Evolutionary conservation across 345 rosid genomes (phyloP).

Genomic region (Aegle marmelos): DNA sequence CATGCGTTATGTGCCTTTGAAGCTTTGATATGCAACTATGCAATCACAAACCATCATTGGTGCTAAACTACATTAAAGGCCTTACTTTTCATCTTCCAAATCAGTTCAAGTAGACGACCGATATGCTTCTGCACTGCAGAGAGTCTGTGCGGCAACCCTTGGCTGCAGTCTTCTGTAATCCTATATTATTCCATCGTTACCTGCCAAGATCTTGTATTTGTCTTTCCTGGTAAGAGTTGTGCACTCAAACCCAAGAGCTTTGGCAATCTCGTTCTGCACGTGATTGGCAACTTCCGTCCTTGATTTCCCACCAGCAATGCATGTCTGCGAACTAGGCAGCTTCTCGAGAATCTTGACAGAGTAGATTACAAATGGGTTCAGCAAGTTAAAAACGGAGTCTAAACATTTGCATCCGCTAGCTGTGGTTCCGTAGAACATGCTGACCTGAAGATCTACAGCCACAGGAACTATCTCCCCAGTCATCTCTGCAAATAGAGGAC

Average conservation of each 20-base stretch:
- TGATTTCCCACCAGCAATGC: conserved; percentile 20
- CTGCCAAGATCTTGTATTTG: conserved; percentile 54
- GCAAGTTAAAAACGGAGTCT: conserved; percentile 41
- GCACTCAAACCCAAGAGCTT: conserved; percentile 47
- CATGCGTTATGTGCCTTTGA: background rate
- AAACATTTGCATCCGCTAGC: conserved; percentile 51
- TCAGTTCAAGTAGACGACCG: background rate
- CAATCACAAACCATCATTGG: background rate
- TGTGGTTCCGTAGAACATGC: conserved; percentile 55
- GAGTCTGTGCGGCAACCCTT: background rate
- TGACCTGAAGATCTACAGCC: conserved; percentile 42
- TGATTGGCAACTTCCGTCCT: conserved; percentile 47
- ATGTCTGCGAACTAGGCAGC: conserved; percentile 26
- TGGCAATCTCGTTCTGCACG: conserved; percentile 44
- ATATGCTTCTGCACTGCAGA: no score
- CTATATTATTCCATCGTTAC: conserved; percentile 38
- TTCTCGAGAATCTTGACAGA: conserved; percentile 34
- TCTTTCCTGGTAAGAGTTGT: conserved; percentile 56
- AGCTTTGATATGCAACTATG: background rate
- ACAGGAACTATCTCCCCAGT: conserved; percentile 46
- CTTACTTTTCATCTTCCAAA: background rate
- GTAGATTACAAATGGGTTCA: conserved; percentile 37
- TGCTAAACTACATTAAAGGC: background rate
- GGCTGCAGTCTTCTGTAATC: background rate
- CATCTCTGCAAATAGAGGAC: conserved; percentile 60